Conservation (phyloP, 179 eudicot genomes). For the Beta macrorhiza region DNA sequence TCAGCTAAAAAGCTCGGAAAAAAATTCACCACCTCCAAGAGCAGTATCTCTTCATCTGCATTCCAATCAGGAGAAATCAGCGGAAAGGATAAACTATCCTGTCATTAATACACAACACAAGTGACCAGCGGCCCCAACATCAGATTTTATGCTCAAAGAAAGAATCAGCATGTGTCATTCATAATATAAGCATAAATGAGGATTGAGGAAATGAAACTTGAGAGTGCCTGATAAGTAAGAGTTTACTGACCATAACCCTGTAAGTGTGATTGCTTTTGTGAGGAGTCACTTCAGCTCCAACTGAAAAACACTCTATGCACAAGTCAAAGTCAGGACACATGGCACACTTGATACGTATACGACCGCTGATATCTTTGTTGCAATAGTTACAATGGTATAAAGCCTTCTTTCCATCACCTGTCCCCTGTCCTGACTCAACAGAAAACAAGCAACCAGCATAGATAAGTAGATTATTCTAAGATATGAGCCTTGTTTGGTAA, state of each 20-base stretch:
- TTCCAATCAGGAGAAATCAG: conserved; percentile 78
- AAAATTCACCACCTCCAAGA: conserved; percentile 60
- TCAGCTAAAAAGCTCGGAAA: neutral
- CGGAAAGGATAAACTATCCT: conserved; percentile 78
- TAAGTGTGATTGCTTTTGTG: conserved; percentile 42
- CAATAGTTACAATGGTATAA: conserved; percentile 81
- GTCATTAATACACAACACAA: conserved; percentile 18
- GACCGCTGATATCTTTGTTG: conserved; percentile 71
- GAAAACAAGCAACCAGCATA: conserved; percentile 2
- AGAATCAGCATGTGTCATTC: neutral
- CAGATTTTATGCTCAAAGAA: neutral
- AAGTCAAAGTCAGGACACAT: conserved; percentile 53
- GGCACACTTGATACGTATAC: conserved; percentile 71
- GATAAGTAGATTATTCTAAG: neutral
- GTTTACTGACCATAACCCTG: conserved; percentile 42
- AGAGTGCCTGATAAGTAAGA: neutral
- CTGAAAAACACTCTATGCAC: conserved; percentile 42
- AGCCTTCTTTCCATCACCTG: conserved; percentile 63
- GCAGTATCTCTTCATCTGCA: conserved; percentile 82
- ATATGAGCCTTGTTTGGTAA: neutral
- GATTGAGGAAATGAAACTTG: neutral
- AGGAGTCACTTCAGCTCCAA: conserved; percentile 41
- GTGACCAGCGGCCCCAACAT: neutral
- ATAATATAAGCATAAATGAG: neutral
- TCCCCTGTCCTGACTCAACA: conserved; percentile 45